These are phyloP conservation scores for Pulveroboletus sp. DNA, from an alignment of 768 basidiomycete genomes.

Conservation along the genomic window DNA sequence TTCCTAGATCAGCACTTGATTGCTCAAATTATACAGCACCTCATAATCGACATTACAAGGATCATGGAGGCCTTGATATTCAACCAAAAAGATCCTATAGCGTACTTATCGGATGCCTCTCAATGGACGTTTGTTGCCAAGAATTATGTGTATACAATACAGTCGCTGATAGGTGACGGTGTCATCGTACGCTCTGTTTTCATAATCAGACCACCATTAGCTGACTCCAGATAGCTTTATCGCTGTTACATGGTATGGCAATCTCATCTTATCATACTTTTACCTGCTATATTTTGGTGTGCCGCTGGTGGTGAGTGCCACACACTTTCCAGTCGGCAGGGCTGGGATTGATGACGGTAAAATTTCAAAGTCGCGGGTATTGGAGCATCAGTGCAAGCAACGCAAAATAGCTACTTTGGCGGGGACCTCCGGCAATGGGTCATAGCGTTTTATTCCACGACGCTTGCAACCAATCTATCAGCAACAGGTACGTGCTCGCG, in stretches of 20 bases:
- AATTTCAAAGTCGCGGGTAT: not conserved
- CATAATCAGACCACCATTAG: too few species aligned
- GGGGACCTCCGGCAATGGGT: constrained; percentile 28
- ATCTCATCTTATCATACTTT: constrained; percentile 12
- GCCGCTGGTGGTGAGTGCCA: constrained; percentile 14
- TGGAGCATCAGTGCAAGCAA: constrained; percentile 3
- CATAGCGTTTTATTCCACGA: constrained; percentile 30
- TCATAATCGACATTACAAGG: constrained; percentile 13
- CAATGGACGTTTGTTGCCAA: constrained; percentile 24
- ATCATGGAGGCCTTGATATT: constrained; percentile 18
- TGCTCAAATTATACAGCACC: constrained; percentile 5
- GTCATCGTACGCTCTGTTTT: constrained; percentile 15
- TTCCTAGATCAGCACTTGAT: not conserved
- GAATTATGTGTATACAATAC: constrained; percentile 9
- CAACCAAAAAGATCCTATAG: constrained; percentile 13
- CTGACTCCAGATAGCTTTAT: constrained; percentile 1
- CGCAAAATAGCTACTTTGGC: constrained; percentile 19
- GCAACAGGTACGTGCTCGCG: constrained; percentile 20
- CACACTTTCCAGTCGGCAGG: not conserved
- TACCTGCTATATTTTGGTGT: constrained; percentile 25
- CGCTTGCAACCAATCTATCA: constrained; percentile 30
- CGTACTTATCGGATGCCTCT: constrained; percentile 19
- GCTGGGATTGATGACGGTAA: not conserved
- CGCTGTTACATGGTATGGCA: constrained; percentile 28
- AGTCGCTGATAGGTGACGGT: constrained; percentile 24